A percentile compares a stretch with the other conserved stretches of the same genome.
Evolutionary conservation across 1,139 yeast genomes (phyloP).

Genomic region (Arxiozyma telluris): DNA sequence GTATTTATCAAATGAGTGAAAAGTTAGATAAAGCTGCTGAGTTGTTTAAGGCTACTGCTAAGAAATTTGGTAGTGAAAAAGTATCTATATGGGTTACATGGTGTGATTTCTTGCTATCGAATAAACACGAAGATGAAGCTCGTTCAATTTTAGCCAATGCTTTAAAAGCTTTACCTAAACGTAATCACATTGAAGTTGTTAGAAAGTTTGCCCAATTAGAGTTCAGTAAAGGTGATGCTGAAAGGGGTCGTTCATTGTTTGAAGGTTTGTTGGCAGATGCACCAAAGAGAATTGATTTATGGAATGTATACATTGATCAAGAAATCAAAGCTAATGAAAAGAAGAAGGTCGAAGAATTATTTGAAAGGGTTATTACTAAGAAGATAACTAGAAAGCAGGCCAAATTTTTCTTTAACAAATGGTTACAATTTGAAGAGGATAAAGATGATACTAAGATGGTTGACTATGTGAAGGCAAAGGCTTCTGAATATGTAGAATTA

Average conservation of each 20-base stretch:
- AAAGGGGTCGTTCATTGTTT: conserved; percentile 88
- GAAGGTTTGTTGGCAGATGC: conserved; percentile 88
- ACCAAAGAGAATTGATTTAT: conserved; percentile 84
- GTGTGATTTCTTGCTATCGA: conserved; percentile 66
- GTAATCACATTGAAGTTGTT: conserved; percentile 72
- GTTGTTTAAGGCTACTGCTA: conserved; percentile 56
- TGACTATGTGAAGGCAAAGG: conserved; percentile 86
- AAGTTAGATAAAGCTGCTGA: conserved; percentile 62
- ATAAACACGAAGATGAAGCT: conserved; percentile 47
- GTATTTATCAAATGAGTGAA: conserved; percentile 67
- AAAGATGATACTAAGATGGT: conserved; percentile 59
- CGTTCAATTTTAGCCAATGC: conserved; percentile 67
- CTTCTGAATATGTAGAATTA: conserved; percentile 58
- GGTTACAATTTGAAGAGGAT: conserved; percentile 75
- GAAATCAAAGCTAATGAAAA: conserved; percentile 63
- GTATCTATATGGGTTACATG: conserved; percentile 69
- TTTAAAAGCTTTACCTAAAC: conserved; percentile 60
- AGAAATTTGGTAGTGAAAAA: conserved; percentile 67
- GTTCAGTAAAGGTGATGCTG: conserved; percentile 77
- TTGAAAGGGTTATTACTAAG: conserved; percentile 65
- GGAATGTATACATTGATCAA: conserved; percentile 93
- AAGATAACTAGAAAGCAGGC: conserved; percentile 87
- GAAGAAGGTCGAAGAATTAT: conserved; percentile 61
- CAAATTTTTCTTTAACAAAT: conserved; percentile 86
- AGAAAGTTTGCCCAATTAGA: conserved; percentile 86